Base-by-base conservation (phyloP, 2,329 filamentous ascomycete species). In the Arthroderma sp. region DNA sequence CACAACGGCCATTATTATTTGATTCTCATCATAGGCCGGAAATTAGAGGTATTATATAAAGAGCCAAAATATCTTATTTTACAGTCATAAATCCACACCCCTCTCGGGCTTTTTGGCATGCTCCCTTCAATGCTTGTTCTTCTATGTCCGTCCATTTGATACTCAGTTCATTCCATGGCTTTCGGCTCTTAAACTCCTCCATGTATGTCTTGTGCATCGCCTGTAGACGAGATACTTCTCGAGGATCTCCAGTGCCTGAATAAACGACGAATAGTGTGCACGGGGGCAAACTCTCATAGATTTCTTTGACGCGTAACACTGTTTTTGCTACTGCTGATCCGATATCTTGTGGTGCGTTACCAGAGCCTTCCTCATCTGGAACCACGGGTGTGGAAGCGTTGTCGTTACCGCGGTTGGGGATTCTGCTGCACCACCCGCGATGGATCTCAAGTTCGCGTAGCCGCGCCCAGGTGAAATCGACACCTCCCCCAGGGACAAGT, bases 91-190 rank as follows among this genome's bases (percentile, higher is more conserved):
- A 76, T 1, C 72, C 77, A 47, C 77, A 65, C 0, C 78, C 77
- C 43, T 70, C 67, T 44, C 77, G 70, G 3, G 77, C 77, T 45
- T 61, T 65, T 53, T 73, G 67, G 53, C 71, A 75, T 1, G 77
- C 77, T 46, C 58, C 63, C 50, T 72, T 71, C 43, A 81, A 56
- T 37, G 69, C 71, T 58, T 80, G 76, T 51, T 78, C 73, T 55
- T 81, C 78, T 2, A 63, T 66, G 61, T 81, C 77, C 15, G 77
- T 80, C 78, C 78, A 81, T 53, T 77, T 71, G 33, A 80, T 73
- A 42, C 63, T 74, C 50, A 81, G 54, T 47, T 80, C 65, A 56
- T 80, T 73, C 77, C 77, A 81, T 27, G 63, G 63, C 46, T 78
- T 79, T 59, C 73, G 74, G 15, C 70, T 68, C 45, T 68, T 63